Percentiles rank a stretch among this genome's conserved stretches.
Conservation (phyloP, 768 basidiomycete species). For the Hortiboletus flavorubellus region DNA sequence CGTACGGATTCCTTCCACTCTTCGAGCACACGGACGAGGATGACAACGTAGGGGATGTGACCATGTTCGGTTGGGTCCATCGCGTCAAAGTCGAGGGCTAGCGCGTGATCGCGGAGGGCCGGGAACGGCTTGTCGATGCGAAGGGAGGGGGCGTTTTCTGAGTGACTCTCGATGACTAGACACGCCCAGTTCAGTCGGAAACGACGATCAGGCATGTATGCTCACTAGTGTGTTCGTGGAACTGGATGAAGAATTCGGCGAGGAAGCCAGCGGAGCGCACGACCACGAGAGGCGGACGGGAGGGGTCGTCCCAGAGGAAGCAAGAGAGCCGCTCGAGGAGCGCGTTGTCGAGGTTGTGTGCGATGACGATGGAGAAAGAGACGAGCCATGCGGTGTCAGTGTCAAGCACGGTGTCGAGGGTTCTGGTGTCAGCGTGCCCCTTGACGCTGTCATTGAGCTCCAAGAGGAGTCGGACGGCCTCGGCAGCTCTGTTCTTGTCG, state of each 20-base stretch:
- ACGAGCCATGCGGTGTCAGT: conserved; percentile 49
- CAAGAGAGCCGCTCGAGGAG: conserved; percentile 57
- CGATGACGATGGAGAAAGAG: conserved; percentile 77
- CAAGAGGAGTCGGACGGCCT: conserved; percentile 69
- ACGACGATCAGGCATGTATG: conserved; percentile 3
- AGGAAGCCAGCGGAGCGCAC: conserved; percentile 88
- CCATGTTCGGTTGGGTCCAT: conserved; percentile 89
- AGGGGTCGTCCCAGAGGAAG: conserved; percentile 64
- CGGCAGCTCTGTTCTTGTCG: conserved; percentile 73
- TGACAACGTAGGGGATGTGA: conserved; percentile 87
- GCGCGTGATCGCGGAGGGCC: conserved; percentile 68
- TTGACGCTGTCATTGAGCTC: conserved; percentile 90
- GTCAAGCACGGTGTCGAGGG: conserved; percentile 57
- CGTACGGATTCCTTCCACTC: conserved; percentile 78
- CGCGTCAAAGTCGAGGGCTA: conserved; percentile 63
- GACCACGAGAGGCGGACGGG: conserved; percentile 64
- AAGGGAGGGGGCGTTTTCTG: conserved; percentile 69
- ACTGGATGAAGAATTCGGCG: conserved; percentile 85
- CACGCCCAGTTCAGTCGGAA: not conserved
- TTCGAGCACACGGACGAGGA: conserved; percentile 79
- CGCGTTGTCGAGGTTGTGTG: conserved; percentile 67
- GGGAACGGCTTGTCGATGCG: conserved; percentile 91
- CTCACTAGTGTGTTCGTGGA: conserved; percentile 82
- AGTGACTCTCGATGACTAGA: conserved; percentile 85
- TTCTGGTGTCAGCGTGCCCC: conserved; percentile 57